Base-by-base conservation (phyloP, 345 rosid genomes). In the Durio zibethinus region DNA sequence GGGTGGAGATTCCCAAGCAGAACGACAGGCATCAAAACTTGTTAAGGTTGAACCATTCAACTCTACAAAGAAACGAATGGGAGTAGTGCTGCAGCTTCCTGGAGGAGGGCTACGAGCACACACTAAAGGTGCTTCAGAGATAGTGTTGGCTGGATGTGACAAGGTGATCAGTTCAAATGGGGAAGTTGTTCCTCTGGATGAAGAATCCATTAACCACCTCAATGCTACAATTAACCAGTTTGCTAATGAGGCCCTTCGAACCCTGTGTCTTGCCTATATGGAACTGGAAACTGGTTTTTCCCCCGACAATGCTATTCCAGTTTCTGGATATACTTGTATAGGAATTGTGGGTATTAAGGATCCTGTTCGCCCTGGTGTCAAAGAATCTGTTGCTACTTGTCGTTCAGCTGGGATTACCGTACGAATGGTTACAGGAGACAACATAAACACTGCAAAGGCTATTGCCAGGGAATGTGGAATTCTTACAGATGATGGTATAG, bases 371-470 rank as follows among this genome's bases (percentile, higher is more conserved):
- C 94, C 95, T 47, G 97, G 97, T 33, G 98, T 94, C 33, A 93
- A 88, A 85, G 93, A 94, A 52, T 93, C 98, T 40, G 97, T 94
- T 76, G 92, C 94, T 50, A 79, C 84, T 65, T 94, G 98, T 82
- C 97, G 90, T 68, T 77, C 97, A 15, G 98, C 94, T 73, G 98
- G 97, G 65, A 90, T 94, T 79, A 86, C 91, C 6, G 97, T 94
- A n/a, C 85, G 97, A 69, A 93, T 94, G 98, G 98, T 93, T 72
- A 94, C 98, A 0, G 98, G 98, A 72, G 98, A 93, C 79, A 93
- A 94, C 73, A 93, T 94, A 60, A 93, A 90, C 84, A 93, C 98
- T 10, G 98, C 98, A 4, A 90, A 88, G 78, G 97, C 97, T 21
- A 94, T 94, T 54, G 98, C 97, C 38, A 89, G 92, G 86, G 98